Conservation (phyloP, 495 filamentous ascomycete species). For the Pyronema omphalodes region DNA sequence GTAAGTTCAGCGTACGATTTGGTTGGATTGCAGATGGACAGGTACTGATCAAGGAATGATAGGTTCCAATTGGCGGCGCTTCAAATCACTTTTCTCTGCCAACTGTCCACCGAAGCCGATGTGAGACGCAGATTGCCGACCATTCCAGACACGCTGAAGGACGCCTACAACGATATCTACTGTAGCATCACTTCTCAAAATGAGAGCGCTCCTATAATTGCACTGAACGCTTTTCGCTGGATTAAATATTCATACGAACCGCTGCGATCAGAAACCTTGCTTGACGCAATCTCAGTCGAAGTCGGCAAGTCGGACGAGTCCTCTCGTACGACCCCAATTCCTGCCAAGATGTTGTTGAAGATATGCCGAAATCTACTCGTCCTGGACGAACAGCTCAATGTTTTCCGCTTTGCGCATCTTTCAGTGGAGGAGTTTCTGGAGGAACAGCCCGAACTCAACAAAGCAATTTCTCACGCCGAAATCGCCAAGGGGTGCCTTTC, state of each 20-base stretch:
- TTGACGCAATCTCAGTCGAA: background rate
- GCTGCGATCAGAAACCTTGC: background rate
- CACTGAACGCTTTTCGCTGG: slow-evolving; percentile 2
- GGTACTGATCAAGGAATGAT: background rate
- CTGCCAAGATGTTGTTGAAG: background rate
- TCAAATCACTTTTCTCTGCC: background rate
- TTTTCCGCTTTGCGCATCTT: too few relatives aligned
- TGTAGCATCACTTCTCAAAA: background rate
- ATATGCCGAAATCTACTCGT: background rate
- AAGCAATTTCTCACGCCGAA: too few relatives aligned
- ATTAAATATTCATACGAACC: slow-evolving; percentile 3
- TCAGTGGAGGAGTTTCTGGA: too few relatives aligned
- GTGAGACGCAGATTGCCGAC: background rate
- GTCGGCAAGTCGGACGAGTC: background rate
- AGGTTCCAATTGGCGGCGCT: slow-evolving; percentile 3
- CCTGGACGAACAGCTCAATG: too few relatives aligned
- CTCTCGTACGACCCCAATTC: background rate
- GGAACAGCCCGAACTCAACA: too few relatives aligned
- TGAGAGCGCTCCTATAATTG: background rate
- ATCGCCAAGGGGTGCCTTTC: background rate
- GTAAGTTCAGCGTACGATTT: too few relatives aligned
- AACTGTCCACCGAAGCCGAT: background rate
- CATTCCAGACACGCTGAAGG: slow-evolving; percentile 1
- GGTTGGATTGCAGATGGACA: too few relatives aligned
- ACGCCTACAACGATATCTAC: slow-evolving; percentile 2